Evolutionary conservation across 108 stramenopile species (phyloP), one percentile per base, ranked within the genome.

Genomic region (Conticribra guillardii): DNA sequence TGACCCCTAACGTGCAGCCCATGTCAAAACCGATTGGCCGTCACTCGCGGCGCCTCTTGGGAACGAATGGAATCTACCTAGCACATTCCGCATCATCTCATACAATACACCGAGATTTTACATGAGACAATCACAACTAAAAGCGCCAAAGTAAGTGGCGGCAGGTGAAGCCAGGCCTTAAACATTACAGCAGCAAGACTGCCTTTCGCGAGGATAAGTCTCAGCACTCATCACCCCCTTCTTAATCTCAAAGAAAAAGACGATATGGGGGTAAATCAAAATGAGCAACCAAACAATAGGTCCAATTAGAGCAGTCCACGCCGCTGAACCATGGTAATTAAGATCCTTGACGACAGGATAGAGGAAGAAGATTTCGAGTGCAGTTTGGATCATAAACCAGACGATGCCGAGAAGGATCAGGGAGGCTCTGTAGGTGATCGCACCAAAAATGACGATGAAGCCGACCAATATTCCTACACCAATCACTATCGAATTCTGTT

Each of bases 241-340:
- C 1, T 58, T 41, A 22, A 69, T 44, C 23, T 69, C 67, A 31
- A 28, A 33, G 15, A 58, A 45, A 18, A 69, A 69, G 9, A 69
- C 56, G 2, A 52, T 52, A 50, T 69, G 67, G 31, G 67, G 67
- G 28, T 69, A 69, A 23, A 65, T 65, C 16, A 31, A 53, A 19
- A 65, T 18, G 30, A 53, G 7, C 32, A 28, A 19, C 51, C 50
- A 65, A 18, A 65, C n/a, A 24, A 46, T 27, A 45, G 66, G 66
- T 11, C 37, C 37, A 11, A 11, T 11, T 5, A 41, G 37, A 11
- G 37, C 5, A 5, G 11, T 11, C 26, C 22, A 55, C 54, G 54
- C 41, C 53, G 2, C 37, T 29, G 45, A 55, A 46, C 7, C 27
- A 23, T 53, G 44, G 54, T 16, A 14, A 18, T 55, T 41, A 52